phyloP scores from a whole-genome alignment of 805 yeast species.

The Cyberlindnera mycetangii region DNA sequence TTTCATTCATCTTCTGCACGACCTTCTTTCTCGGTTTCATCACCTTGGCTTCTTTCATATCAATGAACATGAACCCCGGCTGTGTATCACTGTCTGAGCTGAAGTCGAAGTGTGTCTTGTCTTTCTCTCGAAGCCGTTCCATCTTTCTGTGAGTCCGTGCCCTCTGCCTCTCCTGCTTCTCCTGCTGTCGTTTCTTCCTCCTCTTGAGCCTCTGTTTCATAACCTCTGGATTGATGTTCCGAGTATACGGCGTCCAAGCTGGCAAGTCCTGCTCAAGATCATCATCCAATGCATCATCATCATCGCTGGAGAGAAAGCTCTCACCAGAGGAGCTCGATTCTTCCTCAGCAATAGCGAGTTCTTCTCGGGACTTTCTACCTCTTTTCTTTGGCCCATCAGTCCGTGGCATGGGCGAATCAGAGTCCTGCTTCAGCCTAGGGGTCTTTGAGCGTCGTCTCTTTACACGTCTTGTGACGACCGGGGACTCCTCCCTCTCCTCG shows the following conservation, averaged over 20 bases:
- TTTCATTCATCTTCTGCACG: slow-evolving; percentile 7
- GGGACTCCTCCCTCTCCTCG: too few species aligned
- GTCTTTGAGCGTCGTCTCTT: background rate
- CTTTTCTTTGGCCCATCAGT: background rate
- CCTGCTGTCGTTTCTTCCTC: background rate
- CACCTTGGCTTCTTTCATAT: slow-evolving; percentile 4
- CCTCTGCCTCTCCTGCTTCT: slow-evolving; percentile 1
- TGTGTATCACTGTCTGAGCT: slow-evolving; percentile 7
- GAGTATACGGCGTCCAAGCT: slow-evolving; percentile 1
- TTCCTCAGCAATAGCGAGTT: background rate
- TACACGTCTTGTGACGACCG: background rate
- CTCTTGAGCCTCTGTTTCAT: background rate
- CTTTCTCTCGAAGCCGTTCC: background rate
- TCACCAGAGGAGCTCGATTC: background rate
- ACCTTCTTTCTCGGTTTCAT: slow-evolving; percentile 7
- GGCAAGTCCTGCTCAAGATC: background rate
- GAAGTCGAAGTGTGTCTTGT: background rate
- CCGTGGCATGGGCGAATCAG: too few species aligned
- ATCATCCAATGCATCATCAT: background rate
- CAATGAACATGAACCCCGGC: slow-evolving; percentile 4
- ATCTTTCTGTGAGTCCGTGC: background rate
- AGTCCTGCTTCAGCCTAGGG: too few species aligned
- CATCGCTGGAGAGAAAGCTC: background rate
- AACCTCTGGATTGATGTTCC: background rate
- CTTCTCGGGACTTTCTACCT: background rate